Base-by-base conservation (phyloP, 139 green algal genomes). In the Haematococcus sp. region DNA sequence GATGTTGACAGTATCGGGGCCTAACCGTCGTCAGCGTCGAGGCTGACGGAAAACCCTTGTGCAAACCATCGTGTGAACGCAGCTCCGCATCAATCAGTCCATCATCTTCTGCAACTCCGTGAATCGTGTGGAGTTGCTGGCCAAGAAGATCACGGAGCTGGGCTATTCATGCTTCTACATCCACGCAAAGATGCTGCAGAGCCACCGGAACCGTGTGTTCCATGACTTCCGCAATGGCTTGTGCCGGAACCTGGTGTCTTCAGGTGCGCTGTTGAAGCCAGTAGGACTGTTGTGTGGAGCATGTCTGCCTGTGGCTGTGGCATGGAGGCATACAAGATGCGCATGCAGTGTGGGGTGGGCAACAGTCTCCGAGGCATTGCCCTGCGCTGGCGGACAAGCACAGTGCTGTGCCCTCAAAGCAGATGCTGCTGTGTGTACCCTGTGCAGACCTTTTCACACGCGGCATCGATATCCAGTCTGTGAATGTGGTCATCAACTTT, bases 81-180 rank as follows among this genome's bases (percentile, higher is more conserved):
- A 92, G 90, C 88, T 98, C 40, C 91, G 96, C 89, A 96, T 98
- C 85, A 98, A 97, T 86, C 94, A 98, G 86, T 97, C 91, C 72
- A 99, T 99, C 86, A 99, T 99, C 77, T 99, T 99, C 84, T 99
- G 96, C 92, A 99, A 99, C 92, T 96, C 88, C 23, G 96, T 98
- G 32, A 98, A 98, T 81, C 89, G 91, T 31, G 96, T 99, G 73
- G 96, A 99, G 88, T 87, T 99, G 72, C 89, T 99, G 66, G 96
- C 96, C 52, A 98, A 98, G 86, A 98, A 98, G 82, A 98, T 99
- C 77, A 99, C 96, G 1, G 96, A 99, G 90, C 92, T 99, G 54
- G 96, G 96, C 46, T 99, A 99, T 86, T 96, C 88, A 19, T 99
- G 96, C 91, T 99, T 98, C 88, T 99, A 99, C 90, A 99, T 99